Evolutionary conservation across 2,329 filamentous ascomycete genomes (phyloP).

Genomic region (Claviceps capensis): DNA sequence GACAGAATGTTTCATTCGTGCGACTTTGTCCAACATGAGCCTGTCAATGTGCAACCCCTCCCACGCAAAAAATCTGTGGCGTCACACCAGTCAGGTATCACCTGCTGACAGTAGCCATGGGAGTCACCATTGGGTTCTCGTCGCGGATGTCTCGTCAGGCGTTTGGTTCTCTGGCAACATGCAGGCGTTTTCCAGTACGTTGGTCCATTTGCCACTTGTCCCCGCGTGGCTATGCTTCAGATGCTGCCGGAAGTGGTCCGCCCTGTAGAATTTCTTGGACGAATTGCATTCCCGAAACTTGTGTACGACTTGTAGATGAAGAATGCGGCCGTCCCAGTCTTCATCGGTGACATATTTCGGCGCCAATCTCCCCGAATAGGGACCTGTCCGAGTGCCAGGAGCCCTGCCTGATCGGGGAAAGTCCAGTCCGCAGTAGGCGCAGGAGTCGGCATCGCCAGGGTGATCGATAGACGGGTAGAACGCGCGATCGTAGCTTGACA

Average conservation of each 20-base stretch:
- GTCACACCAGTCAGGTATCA: no score
- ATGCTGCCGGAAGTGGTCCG: slow-evolving; percentile 96
- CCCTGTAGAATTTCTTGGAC: slow-evolving; percentile 93
- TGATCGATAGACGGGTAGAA: slow-evolving; percentile 69
- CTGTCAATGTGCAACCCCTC: no score
- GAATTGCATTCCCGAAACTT: slow-evolving; percentile 98
- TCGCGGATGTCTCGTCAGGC: slow-evolving; percentile 14
- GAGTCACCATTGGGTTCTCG: no score
- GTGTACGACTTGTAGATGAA: slow-evolving; percentile 80
- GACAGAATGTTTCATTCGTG: no score
- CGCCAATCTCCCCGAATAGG: slow-evolving; percentile 20
- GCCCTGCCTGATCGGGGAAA: slow-evolving; percentile 45
- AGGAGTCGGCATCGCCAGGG: slow-evolving; percentile 60
- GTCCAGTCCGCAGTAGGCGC: slow-evolving; percentile 91
- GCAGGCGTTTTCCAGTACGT: slow-evolving; percentile 91
- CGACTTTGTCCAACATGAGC: no score
- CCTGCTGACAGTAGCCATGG: no score
- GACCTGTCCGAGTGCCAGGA: slow-evolving; percentile 16
- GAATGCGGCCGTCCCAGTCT: slow-evolving; percentile 77
- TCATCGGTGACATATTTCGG: slow-evolving; percentile 51
- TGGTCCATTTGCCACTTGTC: slow-evolving; percentile 96
- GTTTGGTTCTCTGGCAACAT: slow-evolving; percentile 70
- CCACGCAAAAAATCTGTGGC: no score
- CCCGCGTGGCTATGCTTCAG: slow-evolving; percentile 95
- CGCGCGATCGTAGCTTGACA: slow-evolving; percentile 63